Conservation (phyloP, 2,329 filamentous ascomycete species). For the Fusarium xylarioides region DNA sequence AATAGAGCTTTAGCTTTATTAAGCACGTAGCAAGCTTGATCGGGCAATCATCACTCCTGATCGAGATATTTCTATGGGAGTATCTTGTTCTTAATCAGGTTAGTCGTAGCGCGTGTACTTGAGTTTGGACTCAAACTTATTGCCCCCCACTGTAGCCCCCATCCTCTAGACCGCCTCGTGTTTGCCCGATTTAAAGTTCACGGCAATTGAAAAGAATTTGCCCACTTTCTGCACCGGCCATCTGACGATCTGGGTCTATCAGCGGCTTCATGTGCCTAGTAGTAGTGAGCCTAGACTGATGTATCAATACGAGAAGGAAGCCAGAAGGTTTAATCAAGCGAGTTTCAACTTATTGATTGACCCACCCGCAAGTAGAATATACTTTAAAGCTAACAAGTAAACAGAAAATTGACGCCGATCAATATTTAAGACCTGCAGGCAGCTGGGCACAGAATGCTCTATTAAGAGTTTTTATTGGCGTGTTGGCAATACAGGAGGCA, state of each 20-base stretch:
- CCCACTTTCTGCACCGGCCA: background rate
- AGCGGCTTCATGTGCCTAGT: background rate
- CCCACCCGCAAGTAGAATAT: background rate
- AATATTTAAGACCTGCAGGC: background rate
- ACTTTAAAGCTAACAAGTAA: background rate
- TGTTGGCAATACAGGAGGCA: background rate
- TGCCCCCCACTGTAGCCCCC: too few relatives aligned
- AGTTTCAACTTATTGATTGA: background rate
- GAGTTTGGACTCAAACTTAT: too few relatives aligned
- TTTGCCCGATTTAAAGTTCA: background rate
- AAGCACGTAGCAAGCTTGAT: too few relatives aligned
- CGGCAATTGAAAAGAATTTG: background rate
- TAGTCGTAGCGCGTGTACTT: too few relatives aligned
- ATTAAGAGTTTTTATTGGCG: background rate
- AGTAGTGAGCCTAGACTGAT: background rate
- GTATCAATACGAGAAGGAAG: background rate
- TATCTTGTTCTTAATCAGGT: too few relatives aligned
- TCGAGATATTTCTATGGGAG: too few relatives aligned
- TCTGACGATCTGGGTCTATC: background rate
- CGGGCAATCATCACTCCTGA: too few relatives aligned
- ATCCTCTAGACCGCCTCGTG: background rate
- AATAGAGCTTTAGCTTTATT: too few relatives aligned
- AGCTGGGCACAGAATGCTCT: accelerated
- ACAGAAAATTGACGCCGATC: background rate
- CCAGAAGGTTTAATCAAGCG: background rate